Base-by-base conservation (phyloP, 169 alveolate species). In the Ichthyophthirius multifiliis region DNA sequence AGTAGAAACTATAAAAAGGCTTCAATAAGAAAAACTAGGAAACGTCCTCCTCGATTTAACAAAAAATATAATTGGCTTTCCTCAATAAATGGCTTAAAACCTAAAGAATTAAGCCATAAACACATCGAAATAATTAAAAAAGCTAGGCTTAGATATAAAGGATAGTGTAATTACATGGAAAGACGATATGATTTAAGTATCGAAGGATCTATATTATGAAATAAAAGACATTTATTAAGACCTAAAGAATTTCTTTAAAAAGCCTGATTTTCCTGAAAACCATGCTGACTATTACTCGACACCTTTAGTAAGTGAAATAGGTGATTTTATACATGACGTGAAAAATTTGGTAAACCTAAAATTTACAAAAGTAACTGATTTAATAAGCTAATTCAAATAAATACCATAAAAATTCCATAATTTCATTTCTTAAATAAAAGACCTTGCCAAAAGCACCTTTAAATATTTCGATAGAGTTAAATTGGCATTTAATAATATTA, bases 211-310 rank as follows among this genome's bases (percentile, higher is more conserved):
- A 9, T 6, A 27, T 2, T 27, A 55, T 55, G 71, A 55, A 15
- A 55, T 55, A 39, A 55, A 55, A n/a, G 71, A 55, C 16, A 55
- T 55, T 27, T 55, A 55, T 23, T 27, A 55, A 55, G 71, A 55
- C 23, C 43, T 55, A 0, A 55, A 55, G 16, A 39, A 34, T 55
- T 55, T 55, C 71, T 23, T 55, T 4, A 55, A 16, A 4, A 55
- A 55, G 18, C 23, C 3, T 13, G 71, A 55, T 55, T 55, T 55
- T 39, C 71, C 71, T 55, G 43, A 23, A 27, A 39, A 55, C 15
- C 9, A 34, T n/a, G 9, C 71, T 10, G 71, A 55, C 23, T 55
- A 55, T n/a, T 55, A 55, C 43, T 2, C 43, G 9, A 55, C 35
- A 1, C 71, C 71, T 5, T 9, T 55, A 2, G 23, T 55, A 13